Evolutionary conservation across 345 rosid genomes (phyloP).

Genomic region (Hibiscus tridactylites): DNA sequence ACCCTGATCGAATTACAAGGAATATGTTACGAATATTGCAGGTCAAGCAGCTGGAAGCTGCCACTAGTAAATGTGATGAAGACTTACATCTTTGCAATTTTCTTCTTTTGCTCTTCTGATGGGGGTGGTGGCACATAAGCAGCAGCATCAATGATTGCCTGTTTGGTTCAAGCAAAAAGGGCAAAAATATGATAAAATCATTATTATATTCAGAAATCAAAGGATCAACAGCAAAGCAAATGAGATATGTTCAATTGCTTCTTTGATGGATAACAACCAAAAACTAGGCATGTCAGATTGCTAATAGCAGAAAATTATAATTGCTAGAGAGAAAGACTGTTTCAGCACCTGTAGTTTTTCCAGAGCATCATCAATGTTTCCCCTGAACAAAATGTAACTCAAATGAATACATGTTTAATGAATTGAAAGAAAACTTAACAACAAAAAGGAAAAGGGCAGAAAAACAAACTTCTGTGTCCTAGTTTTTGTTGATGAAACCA

Average conservation of each 20-base stretch:
- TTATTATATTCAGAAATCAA: neutral
- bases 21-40: neutral
- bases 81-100: conserved; percentile 65
- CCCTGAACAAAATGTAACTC: conserved; percentile 39
- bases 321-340: neutral
- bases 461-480: conserved; percentile 75
- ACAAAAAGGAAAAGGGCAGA: conserved; percentile 5
- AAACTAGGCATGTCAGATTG: neutral
- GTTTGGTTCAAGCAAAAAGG: conserved; percentile 15
- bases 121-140: conserved; percentile 96
- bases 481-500: conserved; percentile 87
- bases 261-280: neutral
- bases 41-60: neutral
- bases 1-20: neutral
- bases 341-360: conserved; percentile 70
- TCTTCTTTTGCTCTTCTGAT: conserved; percentile 95
- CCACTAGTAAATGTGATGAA: neutral
- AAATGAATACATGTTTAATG: conserved; percentile 5
- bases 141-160: conserved; percentile 90
- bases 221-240: neutral
- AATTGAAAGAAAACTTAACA: neutral
- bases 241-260: neutral
- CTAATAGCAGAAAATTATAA: neutral
- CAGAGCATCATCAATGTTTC: conserved; percentile 85
- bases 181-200: neutral